Base-by-base conservation (phyloP, 257 asterid species). In the Plantago major region DNA sequence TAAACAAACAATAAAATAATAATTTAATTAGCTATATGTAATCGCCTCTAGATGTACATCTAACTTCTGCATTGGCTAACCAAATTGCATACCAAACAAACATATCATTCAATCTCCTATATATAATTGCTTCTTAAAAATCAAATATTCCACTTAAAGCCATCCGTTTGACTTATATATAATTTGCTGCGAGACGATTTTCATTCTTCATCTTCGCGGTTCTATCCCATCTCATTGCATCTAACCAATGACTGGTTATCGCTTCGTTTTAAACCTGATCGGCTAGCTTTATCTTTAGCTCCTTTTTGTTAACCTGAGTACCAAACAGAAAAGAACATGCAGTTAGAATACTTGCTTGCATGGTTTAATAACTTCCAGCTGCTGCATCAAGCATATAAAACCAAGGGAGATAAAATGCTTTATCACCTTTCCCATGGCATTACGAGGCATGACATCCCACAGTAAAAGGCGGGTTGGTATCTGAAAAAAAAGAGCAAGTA, bases 401-500 rank as follows among this genome's bases (percentile, higher is more conserved):
- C 26, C 10, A 22, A 19, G n/a, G 46, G 38, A 46, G 26, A 1
- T 22, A 22, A 22, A 45, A 61, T 43, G 5, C 28, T 46, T 44
- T 33, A 50, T 70, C 51, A 86, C 98, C 87, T 91, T 91, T 68
- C 98, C 98, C 98, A 91, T 91, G 7, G 98, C 98, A 68, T 91
- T 91, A 42, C 95, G 89, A 44, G 98, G 96, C 69, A 91, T 70
- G 6, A 90, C 71, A 11, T 88, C 95, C 96, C 95, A 88, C 16
- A 91, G n/a, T 37, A 84, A 50, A 62, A 91, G 73, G 57, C 83
- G 83, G 19, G 92, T 85, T 11, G 98, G 96, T 61, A 91, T 75
- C 96, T 88, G 84, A 26, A 64, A 42, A 60, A 33, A 47, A 60
- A 42, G 22, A 28, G 52, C 28, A 7, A 53, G 62, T 33, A 33